Evolutionary conservation across 1,284 basidiomycete genomes (phyloP), one percentile per base, ranked within the genome.

Genomic region (Ceratobasidium sp.): DNA sequence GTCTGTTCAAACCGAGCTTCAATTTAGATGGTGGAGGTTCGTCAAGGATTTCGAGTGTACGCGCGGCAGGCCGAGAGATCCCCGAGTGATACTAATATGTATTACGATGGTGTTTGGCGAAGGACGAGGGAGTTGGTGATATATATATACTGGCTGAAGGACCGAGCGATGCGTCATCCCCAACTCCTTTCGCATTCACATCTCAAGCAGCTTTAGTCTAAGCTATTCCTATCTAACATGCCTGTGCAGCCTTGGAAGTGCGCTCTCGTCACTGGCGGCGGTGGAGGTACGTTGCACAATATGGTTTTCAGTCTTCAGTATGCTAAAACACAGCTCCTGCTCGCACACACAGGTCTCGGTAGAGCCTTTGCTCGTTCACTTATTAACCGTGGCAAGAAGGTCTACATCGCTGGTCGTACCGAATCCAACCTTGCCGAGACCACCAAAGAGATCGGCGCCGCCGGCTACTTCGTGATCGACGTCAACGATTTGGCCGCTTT

Each of bases 381-480:
- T 17, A 79, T 83, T 63, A 77, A 78, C 4, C 79, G 80, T 11
- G 82, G 82, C 61, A 85, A 84, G 76, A 83, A 84, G 74, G 83
- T 85, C 54, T 80, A 84, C 65, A 76, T 85, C 13, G 83, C 82
- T 37, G 84, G 84, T 28, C 79, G 84, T 15, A 83, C 83, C 8
- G 83, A 84, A 60, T 80, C 80, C 23, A 84, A 80, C 61, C 79
- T 85, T 13, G 60, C 76, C 47, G 78, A 80, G 31, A 81, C 83
- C 11, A 77, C 81, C 33, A 76, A 79, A 54, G 82, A 84, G 58
- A 81, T 82, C 26, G 80, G 80, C 20, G 81, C 81, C 0, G 79
- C 81, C 0, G 81, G 78, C 5, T 84, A 83, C 79, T 85, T 84
- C 77, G 80, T 82, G 15, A 79, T 84, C n/a, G 84, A 85, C 67